Evolutionary conservation across 176 grass and related monocot species (phyloP).

Genomic region (Oryza glumipatula): DNA sequence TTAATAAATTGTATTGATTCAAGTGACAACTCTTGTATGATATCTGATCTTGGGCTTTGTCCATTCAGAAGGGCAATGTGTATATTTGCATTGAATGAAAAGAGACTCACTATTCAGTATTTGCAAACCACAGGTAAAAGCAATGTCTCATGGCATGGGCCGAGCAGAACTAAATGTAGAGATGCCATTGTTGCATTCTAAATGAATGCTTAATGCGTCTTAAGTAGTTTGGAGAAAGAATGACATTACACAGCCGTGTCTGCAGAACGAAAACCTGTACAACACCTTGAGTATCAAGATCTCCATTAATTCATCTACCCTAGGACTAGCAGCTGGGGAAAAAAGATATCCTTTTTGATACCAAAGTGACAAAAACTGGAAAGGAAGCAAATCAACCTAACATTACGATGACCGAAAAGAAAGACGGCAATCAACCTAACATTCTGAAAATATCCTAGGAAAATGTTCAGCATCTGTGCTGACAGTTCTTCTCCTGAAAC

Average conservation of each 20-base stretch:
- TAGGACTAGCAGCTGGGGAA: constrained; percentile 34
- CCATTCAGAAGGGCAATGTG: background rate
- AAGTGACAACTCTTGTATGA: background rate
- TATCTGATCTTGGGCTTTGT: background rate
- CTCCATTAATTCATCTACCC: constrained; percentile 30
- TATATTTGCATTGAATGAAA: background rate
- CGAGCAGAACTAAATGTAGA: background rate
- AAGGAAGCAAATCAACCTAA: constrained; percentile 46
- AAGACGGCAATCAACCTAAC: constrained; percentile 44
- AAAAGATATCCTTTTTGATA: constrained; percentile 9
- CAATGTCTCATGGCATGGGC: background rate
- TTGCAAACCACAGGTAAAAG: constrained; percentile 18
- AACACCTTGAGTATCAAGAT: constrained; percentile 37
- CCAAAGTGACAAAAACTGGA: constrained; percentile 23
- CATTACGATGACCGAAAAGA: constrained; percentile 26
- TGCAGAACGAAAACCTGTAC: constrained; percentile 46
- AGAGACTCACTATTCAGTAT: background rate
- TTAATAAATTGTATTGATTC: no score
- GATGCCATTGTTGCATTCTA: constrained; percentile 1
- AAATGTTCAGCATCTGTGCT: constrained; percentile 45
- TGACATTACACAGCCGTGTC: background rate
- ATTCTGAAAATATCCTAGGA: constrained; percentile 46
- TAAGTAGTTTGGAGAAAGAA: constrained; percentile 2
- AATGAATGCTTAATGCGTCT: background rate
- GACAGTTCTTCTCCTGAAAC: constrained; percentile 50